These are phyloP conservation scores for Oryza officinalis DNA, from an alignment of 176 grass and related monocot species.

Conservation along the genomic window DNA sequence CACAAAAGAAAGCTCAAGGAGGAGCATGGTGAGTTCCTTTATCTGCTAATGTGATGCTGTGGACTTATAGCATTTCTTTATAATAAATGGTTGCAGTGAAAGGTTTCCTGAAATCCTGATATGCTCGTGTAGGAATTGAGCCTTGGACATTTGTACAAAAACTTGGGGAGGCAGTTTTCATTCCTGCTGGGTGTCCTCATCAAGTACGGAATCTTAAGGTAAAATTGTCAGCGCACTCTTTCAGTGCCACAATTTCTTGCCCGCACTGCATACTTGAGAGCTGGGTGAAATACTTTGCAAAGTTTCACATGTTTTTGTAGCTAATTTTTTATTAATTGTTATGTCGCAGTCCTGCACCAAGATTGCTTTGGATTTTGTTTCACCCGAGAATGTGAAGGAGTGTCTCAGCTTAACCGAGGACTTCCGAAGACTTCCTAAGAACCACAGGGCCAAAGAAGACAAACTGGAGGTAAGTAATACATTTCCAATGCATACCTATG, in stretches of 20 bases:
- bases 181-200: constrained; percentile 78
- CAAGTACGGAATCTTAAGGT: constrained; percentile 91
- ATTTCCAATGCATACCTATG: constrained; percentile 1
- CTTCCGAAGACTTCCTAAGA: constrained; percentile 62
- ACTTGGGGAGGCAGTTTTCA: constrained; percentile 79
- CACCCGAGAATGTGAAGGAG: constrained; percentile 67
- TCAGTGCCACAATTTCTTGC: background rate
- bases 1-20: constrained; percentile 75
- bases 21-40: constrained; percentile 64
- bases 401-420: constrained; percentile 72
- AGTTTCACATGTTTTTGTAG: constrained; percentile 20
- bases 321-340: constrained; percentile 1
- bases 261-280: background rate
- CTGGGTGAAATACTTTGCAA: background rate
- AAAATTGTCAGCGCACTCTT: constrained; percentile 14
- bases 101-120: constrained; percentile 10
- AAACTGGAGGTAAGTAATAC: constrained; percentile 70
- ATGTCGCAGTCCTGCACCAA: constrained; percentile 68
- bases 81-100: background rate
- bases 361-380: constrained; percentile 85
- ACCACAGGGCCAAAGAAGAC: constrained; percentile 78
- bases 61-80: background rate
- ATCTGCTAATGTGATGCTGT: constrained; percentile 16
- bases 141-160: constrained; percentile 85
- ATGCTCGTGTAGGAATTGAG: constrained; percentile 56